Evolutionary conservation across 2,329 filamentous ascomycete species (phyloP).

Genomic region (Teratosphaeria viscida): DNA sequence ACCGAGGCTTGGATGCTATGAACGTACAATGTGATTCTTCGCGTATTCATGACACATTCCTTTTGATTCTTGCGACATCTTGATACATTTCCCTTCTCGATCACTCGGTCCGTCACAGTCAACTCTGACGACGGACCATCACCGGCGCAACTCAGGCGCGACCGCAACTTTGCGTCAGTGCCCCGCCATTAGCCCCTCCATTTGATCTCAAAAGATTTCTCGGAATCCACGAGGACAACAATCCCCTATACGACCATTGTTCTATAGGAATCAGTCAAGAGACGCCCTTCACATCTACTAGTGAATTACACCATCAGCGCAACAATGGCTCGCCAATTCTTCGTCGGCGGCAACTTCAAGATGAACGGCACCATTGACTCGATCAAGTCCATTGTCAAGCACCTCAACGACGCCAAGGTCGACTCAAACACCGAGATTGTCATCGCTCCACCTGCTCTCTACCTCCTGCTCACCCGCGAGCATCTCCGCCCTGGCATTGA

Average conservation of each 20-base stretch:
- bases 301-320: conserved; percentile 7
- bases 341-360: conserved; percentile 71
- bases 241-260: not conserved
- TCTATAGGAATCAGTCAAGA: not conserved
- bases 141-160: not conserved
- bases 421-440: conserved; percentile 82
- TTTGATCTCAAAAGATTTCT: not conserved
- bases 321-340: conserved; percentile 33
- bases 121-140: not conserved
- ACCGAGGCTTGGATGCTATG: not conserved
- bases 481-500: conserved; percentile 65
- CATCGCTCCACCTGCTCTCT: conserved; percentile 80
- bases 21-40: not conserved
- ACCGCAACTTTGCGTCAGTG: not conserved
- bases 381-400: conserved; percentile 82
- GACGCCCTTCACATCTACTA: not conserved
- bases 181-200: not conserved
- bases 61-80: not conserved
- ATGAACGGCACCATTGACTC: conserved; percentile 90
- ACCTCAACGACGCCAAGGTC: conserved; percentile 77
- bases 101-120: not conserved
- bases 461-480: conserved; percentile 79
- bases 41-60: not conserved
- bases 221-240: not conserved
- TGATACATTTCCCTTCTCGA: not conserved